These are phyloP conservation scores for Plasmodium fragile DNA, from an alignment of 169 alveolate genomes.

Conservation along the genomic window DNA sequence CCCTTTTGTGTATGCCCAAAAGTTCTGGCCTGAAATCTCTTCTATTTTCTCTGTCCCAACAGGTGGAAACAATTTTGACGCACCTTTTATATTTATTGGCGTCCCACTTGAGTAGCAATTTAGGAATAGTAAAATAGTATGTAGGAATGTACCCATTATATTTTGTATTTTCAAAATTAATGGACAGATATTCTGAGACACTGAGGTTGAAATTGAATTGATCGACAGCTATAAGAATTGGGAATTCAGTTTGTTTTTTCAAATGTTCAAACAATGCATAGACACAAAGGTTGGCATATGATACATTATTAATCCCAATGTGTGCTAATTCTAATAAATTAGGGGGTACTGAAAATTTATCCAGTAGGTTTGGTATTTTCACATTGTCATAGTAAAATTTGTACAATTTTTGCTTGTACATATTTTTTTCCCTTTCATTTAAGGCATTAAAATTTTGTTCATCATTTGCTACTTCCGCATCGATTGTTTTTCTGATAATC, in stretches of 20 bases:
- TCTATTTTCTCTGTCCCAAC: constrained; percentile 83
- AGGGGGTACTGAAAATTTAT: constrained; percentile 79
- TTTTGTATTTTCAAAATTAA: constrained; percentile 85
- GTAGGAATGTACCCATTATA: constrained; percentile 87
- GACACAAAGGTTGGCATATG: constrained; percentile 84
- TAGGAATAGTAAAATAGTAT: constrained; percentile 85
- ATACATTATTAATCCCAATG: constrained; percentile 82
- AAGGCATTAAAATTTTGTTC: constrained; percentile 70
- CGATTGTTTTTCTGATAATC: constrained; percentile 80
- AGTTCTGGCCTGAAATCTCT: constrained; percentile 82
- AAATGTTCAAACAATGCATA: constrained; percentile 85
- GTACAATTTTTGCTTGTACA: constrained; percentile 55
- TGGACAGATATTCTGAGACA: constrained; percentile 85
- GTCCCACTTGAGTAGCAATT: constrained; percentile 82
- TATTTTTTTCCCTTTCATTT: constrained; percentile 61
- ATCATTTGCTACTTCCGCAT: constrained; percentile 80
- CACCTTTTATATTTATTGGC: constrained; percentile 81
- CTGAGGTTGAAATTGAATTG: constrained; percentile 68
- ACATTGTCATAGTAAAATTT: constrained; percentile 24
- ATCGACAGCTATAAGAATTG: constrained; percentile 80
- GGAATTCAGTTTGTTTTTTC: constrained; percentile 83
- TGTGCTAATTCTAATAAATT: constrained; percentile 81
- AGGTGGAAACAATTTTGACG: constrained; percentile 80
- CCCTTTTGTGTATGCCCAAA: constrained; percentile 83
- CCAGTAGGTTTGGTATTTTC: constrained; percentile 75